A percentile compares a stretch with the other conserved stretches of the same genome.
These are phyloP conservation scores for Sordaria brevicollis DNA, from an alignment of 495 filamentous ascomycete species.

Conservation along the genomic window DNA sequence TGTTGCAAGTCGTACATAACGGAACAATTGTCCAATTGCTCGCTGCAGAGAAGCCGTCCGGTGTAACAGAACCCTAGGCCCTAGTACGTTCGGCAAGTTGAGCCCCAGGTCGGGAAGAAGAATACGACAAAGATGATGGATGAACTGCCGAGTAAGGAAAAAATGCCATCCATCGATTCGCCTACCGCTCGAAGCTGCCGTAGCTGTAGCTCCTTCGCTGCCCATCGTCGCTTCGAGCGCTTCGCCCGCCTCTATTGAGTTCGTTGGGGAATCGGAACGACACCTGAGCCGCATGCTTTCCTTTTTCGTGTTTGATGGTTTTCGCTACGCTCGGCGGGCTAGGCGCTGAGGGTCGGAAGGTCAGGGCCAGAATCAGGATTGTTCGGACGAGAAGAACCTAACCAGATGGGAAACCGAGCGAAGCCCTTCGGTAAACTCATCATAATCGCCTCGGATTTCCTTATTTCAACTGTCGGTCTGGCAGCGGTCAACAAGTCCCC, in stretches of 20 bases:
- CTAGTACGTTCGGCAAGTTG: neutral
- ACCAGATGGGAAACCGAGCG: neutral
- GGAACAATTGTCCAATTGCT: neutral
- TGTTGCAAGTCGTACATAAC: neutral
- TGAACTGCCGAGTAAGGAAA: neutral
- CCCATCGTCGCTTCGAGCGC: neutral
- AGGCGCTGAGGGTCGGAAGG: neutral
- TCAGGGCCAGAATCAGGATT: neutral
- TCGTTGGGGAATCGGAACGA: neutral
- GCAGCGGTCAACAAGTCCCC: neutral
- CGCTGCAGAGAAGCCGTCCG: neutral
- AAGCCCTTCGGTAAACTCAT: neutral
- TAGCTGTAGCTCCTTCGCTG: neutral
- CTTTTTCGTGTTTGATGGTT: neutral
- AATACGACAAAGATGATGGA: neutral
- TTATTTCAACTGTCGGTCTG: neutral
- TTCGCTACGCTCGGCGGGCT: neutral
- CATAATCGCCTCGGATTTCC: neutral
- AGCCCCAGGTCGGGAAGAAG: neutral
- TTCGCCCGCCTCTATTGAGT: neutral
- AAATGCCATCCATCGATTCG: neutral
- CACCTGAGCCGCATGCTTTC: neutral
- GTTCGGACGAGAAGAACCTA: neutral
- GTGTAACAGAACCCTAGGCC: neutral
- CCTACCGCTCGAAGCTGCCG: neutral